Base-by-base conservation (phyloP, 2,329 filamentous ascomycete species). In the Coleophoma cylindrospora region DNA sequence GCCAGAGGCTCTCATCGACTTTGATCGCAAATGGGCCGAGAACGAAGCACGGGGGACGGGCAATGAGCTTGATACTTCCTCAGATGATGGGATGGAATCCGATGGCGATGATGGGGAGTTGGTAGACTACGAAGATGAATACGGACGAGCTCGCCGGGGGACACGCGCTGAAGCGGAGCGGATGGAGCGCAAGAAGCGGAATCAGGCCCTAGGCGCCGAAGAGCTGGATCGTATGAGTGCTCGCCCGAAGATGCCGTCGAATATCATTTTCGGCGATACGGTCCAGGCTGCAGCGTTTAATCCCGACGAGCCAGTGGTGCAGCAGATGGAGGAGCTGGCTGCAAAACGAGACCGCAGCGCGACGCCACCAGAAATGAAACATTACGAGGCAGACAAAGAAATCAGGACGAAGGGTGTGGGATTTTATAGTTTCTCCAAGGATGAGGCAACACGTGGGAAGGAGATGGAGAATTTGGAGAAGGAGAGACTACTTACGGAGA, bases 11-110 rank as follows among this genome's bases (percentile, higher is more conserved):
- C 79, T 95, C 22, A 86, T 99, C 3, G 92, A 99, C 70, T 99
- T 99, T 68, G 94, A 97, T 69, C 79, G 86, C 53, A 99, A 97
- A 71, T 97, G 94, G 91, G 90, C 87, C 0, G 89, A 95, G 64
- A 72, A 74, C 21, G 74, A 83, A 49, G 68, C 66, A 3, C 61
- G 63, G 1, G 69, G 64, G 10, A 57, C 62, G 15, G 54, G 55
- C 8, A 64, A 51, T n/a, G 51, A 54, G n/a, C 50, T 53, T 45
- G 45, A 63, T 17, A 83, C 86, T 50, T 86, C 85, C 54, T 74
- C 81, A 37, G 83, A 89, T 57, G 86, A 88, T 55, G 70, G 74
- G 51, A 27, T 27, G 27, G 27, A 27, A 27, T 27, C 27, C 27
- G 27, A 27, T 27, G 54, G 71, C 7, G 68, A 66, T 2, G 68